phyloP scores from a whole-genome alignment of 352 stramenopile species.

The Globisporangium polare region DNA sequence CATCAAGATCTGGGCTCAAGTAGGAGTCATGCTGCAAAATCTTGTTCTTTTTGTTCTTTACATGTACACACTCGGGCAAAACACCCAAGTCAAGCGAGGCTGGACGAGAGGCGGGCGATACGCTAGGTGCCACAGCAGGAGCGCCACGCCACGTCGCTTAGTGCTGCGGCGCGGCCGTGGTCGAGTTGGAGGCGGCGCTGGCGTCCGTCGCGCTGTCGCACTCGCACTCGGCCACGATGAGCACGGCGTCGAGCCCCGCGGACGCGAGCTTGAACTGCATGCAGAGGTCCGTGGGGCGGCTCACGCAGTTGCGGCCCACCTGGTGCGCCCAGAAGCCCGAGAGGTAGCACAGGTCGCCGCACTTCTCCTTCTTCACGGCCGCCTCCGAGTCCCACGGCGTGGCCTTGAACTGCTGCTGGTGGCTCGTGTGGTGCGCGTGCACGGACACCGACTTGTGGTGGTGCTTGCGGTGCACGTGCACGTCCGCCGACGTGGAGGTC shows the following conservation, averaged over 20 bases:
- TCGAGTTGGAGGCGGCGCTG: neutral
- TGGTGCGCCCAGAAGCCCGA: slow-evolving; percentile 58
- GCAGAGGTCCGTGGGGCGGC: slow-evolving; percentile 48
- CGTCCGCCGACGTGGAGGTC: neutral
- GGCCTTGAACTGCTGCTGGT: slow-evolving; percentile 38
- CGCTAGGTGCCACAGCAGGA: neutral
- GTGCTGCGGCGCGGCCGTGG: neutral
- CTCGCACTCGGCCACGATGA: slow-evolving; percentile 53
- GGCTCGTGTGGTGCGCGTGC: neutral
- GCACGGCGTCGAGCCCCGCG: slow-evolving; percentile 42
- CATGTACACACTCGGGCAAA: neutral
- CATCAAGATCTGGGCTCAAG: too few relatives aligned
- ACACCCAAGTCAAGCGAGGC: neutral
- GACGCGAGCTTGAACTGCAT: slow-evolving; percentile 51
- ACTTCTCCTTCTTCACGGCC: slow-evolving; percentile 44
- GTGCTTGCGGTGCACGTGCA: slow-evolving; percentile 6
- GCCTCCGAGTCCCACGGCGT: slow-evolving; percentile 64
- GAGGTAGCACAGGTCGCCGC: slow-evolving; percentile 54
- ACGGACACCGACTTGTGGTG: slow-evolving; percentile 2
- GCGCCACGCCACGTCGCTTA: neutral
- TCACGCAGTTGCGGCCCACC: slow-evolving; percentile 54
- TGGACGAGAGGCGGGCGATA: neutral
- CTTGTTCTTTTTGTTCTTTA: neutral
- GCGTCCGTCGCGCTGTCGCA: slow-evolving; percentile 16
- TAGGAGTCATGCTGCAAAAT: neutral